Evolutionary conservation across 2,329 filamentous ascomycete species (phyloP).

Genomic region (Ceratocystis lukuohia): DNA sequence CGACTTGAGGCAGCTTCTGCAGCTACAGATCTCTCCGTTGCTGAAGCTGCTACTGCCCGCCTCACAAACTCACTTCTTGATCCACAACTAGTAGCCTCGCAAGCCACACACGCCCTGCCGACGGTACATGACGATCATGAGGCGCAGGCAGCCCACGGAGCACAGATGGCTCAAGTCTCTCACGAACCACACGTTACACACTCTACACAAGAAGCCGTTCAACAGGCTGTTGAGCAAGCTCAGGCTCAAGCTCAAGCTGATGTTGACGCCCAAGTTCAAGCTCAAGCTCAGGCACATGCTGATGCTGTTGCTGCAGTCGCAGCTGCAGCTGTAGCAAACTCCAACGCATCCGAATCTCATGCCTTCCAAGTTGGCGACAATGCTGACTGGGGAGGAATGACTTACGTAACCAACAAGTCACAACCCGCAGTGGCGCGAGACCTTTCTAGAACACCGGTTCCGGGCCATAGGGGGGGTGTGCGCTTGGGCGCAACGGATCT

Average conservation of each 20-base stretch:
- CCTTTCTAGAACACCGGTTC: slow-evolving; percentile 24
- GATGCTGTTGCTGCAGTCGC: slow-evolving; percentile 23
- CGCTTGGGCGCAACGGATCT: slow-evolving; percentile 38
- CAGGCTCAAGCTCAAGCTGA: slow-evolving; percentile 19
- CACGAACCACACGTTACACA: not conserved
- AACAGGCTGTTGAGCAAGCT: slow-evolving; percentile 8
- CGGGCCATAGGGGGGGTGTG: slow-evolving; percentile 35
- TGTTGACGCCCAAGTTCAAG: not conserved
- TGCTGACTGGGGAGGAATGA: slow-evolving; percentile 38
- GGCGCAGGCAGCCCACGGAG: not conserved
- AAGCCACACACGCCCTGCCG: slow-evolving; percentile 5
- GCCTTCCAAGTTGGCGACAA: slow-evolving; percentile 23
- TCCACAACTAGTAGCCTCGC: slow-evolving; percentile 30
- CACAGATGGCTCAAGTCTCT: not conserved
- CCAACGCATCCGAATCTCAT: slow-evolving; percentile 22
- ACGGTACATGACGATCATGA: slow-evolving; percentile 1
- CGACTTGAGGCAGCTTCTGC: slow-evolving; percentile 4
- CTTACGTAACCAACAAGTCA: slow-evolving; percentile 31
- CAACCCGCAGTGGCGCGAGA: slow-evolving; percentile 13
- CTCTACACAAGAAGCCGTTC: not conserved
- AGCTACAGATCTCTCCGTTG: slow-evolving; percentile 27
- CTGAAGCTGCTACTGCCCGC: slow-evolving; percentile 43
- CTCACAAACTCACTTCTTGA: slow-evolving; percentile 43
- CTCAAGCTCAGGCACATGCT: slow-evolving; percentile 8
- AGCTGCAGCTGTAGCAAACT: slow-evolving; percentile 25